A percentile compares a stretch with the other conserved stretches of the same genome.
phyloP scores from a whole-genome alignment of 805 yeast genomes.

The Candida nanaspora region DNA sequence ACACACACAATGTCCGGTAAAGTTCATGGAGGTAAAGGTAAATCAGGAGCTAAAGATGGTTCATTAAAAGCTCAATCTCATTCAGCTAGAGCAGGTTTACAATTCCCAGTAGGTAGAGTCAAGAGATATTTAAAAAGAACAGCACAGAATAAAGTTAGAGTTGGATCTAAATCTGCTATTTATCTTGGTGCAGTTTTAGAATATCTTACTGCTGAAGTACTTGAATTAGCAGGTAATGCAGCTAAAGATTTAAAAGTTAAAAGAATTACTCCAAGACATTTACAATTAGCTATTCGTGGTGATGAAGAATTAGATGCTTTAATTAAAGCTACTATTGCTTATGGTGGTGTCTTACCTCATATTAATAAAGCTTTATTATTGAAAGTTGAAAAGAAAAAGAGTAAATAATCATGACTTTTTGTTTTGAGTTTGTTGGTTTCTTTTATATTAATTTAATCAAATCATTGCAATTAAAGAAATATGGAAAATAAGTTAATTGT shows the following conservation, averaged over 20 bases:
- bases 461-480: no score
- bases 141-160: conserved; percentile 72
- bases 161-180: conserved; percentile 75
- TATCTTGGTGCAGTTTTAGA: conserved; percentile 94
- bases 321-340: conserved; percentile 92
- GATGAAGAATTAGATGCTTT: conserved; percentile 95
- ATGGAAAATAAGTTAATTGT: no score
- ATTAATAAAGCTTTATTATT: conserved; percentile 75
- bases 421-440: no score
- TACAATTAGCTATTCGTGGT: conserved; percentile 95
- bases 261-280: conserved; percentile 96
- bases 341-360: conserved; percentile 97
- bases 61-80: conserved; percentile 64
- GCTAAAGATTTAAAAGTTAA: conserved; percentile 93
- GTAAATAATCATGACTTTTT: no score
- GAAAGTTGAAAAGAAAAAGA: conserved; percentile 60
- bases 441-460: no score
- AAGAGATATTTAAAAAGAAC: conserved; percentile 90
- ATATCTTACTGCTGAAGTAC: conserved; percentile 92
- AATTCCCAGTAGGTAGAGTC: conserved; percentile 98
- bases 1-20: conserved; percentile 75
- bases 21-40: conserved; percentile 86
- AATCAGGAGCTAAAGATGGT: conserved; percentile 72
- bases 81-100: conserved; percentile 90
- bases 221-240: conserved; percentile 97